Evolutionary conservation across 2,329 filamentous ascomycete species (phyloP).

Genomic region (Geosmithia flava): DNA sequence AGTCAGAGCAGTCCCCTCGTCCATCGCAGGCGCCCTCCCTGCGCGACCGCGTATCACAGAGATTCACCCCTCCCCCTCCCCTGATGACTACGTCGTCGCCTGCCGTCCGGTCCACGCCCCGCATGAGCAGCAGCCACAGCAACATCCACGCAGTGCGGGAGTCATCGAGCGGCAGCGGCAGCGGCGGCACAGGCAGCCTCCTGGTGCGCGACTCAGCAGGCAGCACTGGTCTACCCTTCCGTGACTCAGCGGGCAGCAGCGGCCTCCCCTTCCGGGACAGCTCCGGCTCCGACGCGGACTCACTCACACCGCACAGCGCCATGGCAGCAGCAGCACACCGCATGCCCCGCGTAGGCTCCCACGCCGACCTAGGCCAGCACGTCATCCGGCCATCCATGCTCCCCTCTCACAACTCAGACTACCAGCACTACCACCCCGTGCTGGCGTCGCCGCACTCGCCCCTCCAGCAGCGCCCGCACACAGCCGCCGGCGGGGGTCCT

Average conservation of each 20-base stretch:
- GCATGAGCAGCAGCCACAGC: background rate
- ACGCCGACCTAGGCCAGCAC: slow-evolving; percentile 20
- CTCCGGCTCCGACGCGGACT: background rate
- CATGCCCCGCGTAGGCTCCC: slow-evolving; percentile 11
- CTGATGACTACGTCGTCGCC: slow-evolving; percentile 22
- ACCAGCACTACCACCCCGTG: slow-evolving; percentile 49
- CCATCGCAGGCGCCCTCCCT: slow-evolving; percentile 17
- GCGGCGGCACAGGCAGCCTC: background rate
- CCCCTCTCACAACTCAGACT: slow-evolving; percentile 37
- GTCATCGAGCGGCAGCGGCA: background rate
- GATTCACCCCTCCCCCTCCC: slow-evolving; percentile 16
- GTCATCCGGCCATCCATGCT: slow-evolving; percentile 12
- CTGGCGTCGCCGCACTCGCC: slow-evolving; percentile 52
- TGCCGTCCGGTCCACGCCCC: background rate
- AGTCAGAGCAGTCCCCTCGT: slow-evolving; percentile 8
- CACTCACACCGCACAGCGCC: background rate
- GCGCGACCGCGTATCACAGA: slow-evolving; percentile 39
- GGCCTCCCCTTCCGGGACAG: slow-evolving; percentile 4
- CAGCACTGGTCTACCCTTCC: slow-evolving; percentile 5
- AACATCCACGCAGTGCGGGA: background rate
- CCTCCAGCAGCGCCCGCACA: slow-evolving; percentile 47
- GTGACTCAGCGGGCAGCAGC: slow-evolving; percentile 2
- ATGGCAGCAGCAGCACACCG: background rate
- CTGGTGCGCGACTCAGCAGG: background rate
- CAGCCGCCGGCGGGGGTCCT: slow-evolving; percentile 13